Evolutionary conservation across 345 rosid genomes (phyloP).

Genomic region (Psidium friedrichsthalianum): DNA sequence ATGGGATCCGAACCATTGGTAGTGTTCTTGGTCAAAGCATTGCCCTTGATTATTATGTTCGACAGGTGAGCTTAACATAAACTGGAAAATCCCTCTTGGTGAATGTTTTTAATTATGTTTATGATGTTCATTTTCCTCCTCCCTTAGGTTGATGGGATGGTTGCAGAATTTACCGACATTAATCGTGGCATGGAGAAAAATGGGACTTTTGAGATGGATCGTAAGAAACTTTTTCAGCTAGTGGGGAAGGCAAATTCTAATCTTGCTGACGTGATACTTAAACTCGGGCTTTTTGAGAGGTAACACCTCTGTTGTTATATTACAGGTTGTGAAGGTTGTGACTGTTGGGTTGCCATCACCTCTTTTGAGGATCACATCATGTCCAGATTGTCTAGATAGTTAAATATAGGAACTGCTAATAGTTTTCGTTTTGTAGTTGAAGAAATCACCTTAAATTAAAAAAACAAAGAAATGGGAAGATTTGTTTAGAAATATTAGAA

Average conservation of each 20-base stretch:
- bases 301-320: conserved; percentile 6
- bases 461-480: not conserved
- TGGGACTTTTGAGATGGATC: conserved; percentile 91
- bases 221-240: conserved; percentile 89
- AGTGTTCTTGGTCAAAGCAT: conserved; percentile 96
- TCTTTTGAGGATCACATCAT: not conserved
- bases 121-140: not conserved
- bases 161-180: conserved; percentile 93
- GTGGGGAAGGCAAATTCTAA: conserved; percentile 95
- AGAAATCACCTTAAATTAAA: not conserved
- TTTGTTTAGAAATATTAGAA: not conserved
- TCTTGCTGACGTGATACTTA: conserved; percentile 91
- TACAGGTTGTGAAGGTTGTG: not conserved
- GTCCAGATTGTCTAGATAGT: not conserved
- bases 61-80: conserved; percentile 52
- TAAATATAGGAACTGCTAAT: not conserved
- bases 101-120: not conserved
- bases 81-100: not conserved
- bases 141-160: conserved; percentile 90
- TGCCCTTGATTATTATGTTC: conserved; percentile 93
- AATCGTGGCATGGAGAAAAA: conserved; percentile 92
- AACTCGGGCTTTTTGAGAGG: conserved; percentile 98
- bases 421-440: not conserved
- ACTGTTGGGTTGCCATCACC: not conserved
- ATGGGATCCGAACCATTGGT: conserved; percentile 86